Evolutionary conservation across 2,329 filamentous ascomycete species (phyloP), one percentile per base, ranked within the genome.

Genomic region (Botryotinia globosa): DNA sequence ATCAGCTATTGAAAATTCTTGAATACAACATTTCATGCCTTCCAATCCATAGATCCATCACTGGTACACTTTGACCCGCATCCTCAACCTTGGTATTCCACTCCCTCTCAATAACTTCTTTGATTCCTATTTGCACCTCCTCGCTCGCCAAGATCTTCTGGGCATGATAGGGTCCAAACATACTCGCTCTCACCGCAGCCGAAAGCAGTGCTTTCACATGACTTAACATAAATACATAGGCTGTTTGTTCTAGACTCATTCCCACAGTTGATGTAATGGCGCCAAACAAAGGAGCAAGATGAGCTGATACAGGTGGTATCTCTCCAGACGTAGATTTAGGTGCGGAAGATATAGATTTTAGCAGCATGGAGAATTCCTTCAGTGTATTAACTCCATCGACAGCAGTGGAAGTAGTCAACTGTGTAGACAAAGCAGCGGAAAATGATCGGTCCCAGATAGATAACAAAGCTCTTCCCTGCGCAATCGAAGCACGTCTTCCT

Each of bases 21-120:
- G 92, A 94, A 81, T 96, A 96, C 75, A 96, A 81, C 80, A 93
- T 84, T 85, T 96, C 93, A 81, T 96, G 93, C 79, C 93, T 86
- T 5, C 93, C 93, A 79, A 94, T 86, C 92, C 93, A 96, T 45
- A 96, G 81, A 83, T 96, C 93, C 87, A 95, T 90, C 2, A 90
- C 87, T 1, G 93, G 93, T 74, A 94, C 90, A 72, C 85, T 89
- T 83, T 95, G 92, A 8, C 91, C 92, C 5, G 92, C 92, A 75
- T 90, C 87, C 73, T 92, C 89, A 0, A 91, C 84, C 1, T 78
- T 80, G 73, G 84, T 88, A 22, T 84, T 77, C 88, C 88, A 90
- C 77, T 91, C 89, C 73, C 87, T 82, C 68, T 86, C 84, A 14
- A 94, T 85, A 73, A 89, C 85, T 3, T 81, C 83, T 37, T 84